Base-by-base conservation (phyloP, 2,329 filamentous ascomycete species). In the Cordyceps javanica region DNA sequence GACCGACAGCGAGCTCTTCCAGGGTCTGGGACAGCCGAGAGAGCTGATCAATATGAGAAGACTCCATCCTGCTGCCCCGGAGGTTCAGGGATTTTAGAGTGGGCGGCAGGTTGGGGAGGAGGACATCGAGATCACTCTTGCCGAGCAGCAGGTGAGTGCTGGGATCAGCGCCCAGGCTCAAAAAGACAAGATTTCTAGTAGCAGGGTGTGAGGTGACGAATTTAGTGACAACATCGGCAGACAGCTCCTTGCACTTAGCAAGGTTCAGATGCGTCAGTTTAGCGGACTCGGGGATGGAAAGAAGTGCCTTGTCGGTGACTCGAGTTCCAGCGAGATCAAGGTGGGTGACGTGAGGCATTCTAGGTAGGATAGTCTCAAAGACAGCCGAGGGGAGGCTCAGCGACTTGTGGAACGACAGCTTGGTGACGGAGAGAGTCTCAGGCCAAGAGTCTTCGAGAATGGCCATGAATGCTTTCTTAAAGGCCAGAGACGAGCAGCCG, bases 281-380 rank as follows among this genome's bases (percentile, higher is more conserved):
- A 11, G 90, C 89, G 5, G 86, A 86, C n/a, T 77, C 68, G 1
- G 89, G 88, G 61, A 93, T 89, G 21, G 83, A 83, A 63, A 81
- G 75, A 16, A 94, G 77, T 5, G 89, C 89, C 25, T 78, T 75
- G 68, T 91, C 83, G 34, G 86, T 91, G 64, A 94, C 83, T 63
- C 87, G 82, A 1, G 89, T 92, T 63, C 89, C 88, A 10, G 87
- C 83, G n/a, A 92, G 78, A 66, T 94, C 90, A 38, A 94, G 81
- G 68, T 92, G 89, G 1, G 89, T 93, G 55, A 91, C 74, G 56
- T 81, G 77, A 26, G 76, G 70, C 49, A 93, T 76, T n/a, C 83
- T 82, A n/a, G 89, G 87, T 11, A 94, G 76, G 16, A 93, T 75
- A 2, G 75, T 77, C 65, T 89, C 86, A 65, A 90, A 91, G 45